Base-by-base conservation (phyloP, 2,329 filamentous ascomycete genomes). In the Albifimbria verrucaria region DNA sequence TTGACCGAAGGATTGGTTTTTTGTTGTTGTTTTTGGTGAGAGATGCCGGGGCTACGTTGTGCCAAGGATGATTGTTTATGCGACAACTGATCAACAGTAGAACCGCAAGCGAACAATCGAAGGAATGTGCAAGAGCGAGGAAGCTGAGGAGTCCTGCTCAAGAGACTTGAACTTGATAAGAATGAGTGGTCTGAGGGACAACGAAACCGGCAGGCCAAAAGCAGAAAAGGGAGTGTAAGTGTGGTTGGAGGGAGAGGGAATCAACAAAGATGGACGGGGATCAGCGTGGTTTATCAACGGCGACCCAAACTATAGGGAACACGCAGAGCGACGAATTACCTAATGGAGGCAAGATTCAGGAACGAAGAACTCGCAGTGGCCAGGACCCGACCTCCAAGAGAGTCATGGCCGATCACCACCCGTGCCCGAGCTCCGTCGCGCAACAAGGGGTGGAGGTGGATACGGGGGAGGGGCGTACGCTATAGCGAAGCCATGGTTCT, bases 1-100 rank as follows among this genome's bases (percentile, higher is more conserved):
- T 56, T 72, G 62, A 53, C 52, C 39, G 18, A 43, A 21, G 39
- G 20, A 21, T 43, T 7, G 20, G 5, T 45, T 32, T 50, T 54
- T 48, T 52, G 47, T 32, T 20, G 18, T 52, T 52, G 51, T 57
- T 56, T 52, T 49, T 56, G 25, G 46, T 50, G 62, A 54, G 51
- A 51, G 55, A 53, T 60, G 57, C 47, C 57, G 46, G 51, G 47
- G 26, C 54, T 56, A 23, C 3, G 21, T 10, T 46, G 4, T 46
- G 43, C 43, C 43, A 23, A 46, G 21, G 24, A 10, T 7, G 18
- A 9, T 43, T 49, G n/a, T n/a, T n/a, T n/a, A n/a, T n/a, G n/a
- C n/a, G n/a, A n/a, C n/a, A n/a, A n/a, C 50, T 44, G 22, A 44
- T 51, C 42, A 43, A 42, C 43, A 48, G 51, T 49, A 48, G 48